Conservation (phyloP, 495 filamentous ascomycete species). For the Neurospora africana region DNA sequence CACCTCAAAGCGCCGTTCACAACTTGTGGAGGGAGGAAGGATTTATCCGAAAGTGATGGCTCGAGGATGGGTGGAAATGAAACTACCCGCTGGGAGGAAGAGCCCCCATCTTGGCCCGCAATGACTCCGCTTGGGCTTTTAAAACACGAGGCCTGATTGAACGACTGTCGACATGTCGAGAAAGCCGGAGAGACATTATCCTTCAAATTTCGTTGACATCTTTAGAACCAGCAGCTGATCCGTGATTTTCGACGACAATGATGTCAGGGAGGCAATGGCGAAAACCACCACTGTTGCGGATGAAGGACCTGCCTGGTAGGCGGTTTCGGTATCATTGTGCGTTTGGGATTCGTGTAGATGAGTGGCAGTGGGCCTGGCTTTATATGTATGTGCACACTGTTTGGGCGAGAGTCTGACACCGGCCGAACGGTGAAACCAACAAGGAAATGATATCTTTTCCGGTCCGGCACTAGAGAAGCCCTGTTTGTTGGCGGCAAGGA, state of each 20-base stretch:
- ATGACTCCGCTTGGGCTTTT: background rate
- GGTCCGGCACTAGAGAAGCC: background rate
- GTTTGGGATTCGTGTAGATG: background rate
- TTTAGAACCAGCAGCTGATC: background rate
- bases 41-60: background rate
- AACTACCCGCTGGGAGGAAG: background rate
- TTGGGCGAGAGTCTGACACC: background rate
- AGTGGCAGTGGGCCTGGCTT: background rate
- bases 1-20: background rate
- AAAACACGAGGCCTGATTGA: background rate
- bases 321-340: background rate
- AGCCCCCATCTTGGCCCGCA: background rate
- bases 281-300: constrained; percentile 5
- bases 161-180: background rate
- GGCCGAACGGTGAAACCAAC: background rate
- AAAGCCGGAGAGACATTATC: background rate
- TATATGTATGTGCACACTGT: background rate
- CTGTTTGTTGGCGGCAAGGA: background rate
- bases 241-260: constrained; percentile 1
- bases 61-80: background rate
- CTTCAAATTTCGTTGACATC: background rate
- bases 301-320: background rate
- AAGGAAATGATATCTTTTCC: background rate
- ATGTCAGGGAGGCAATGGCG: constrained; percentile 6
- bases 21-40: background rate